Conservation (phyloP, 371 early-diverging fungal genomes). For the Saksenaea oblongispora region DNA sequence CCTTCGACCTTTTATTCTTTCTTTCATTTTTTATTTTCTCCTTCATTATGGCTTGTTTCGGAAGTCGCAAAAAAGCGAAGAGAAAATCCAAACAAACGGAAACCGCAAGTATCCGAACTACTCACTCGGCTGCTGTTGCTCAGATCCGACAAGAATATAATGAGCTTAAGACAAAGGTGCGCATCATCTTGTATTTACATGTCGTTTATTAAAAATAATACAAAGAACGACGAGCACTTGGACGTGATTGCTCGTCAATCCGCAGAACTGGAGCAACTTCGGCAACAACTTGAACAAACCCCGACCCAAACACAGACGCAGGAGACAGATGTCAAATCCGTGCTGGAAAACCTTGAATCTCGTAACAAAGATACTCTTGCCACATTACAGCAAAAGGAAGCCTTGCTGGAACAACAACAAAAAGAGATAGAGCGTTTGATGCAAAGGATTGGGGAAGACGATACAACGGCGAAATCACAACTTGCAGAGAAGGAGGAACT, state of each 20-base stretch:
- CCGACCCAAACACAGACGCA: background rate
- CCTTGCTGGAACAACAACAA: constrained; percentile 25
- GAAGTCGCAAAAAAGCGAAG: constrained; percentile 17
- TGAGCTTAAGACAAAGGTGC: constrained; percentile 44
- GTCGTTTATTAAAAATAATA: background rate
- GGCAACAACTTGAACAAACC: constrained; percentile 14
- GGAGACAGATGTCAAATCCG: background rate
- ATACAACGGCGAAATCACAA: constrained; percentile 12
- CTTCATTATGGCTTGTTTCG: constrained; percentile 25
- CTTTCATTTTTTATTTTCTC: constrained; percentile 5
- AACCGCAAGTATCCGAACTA: constrained; percentile 1
- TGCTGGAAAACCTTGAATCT: background rate
- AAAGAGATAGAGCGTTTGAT: constrained; percentile 27
- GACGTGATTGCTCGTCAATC: constrained; percentile 41
- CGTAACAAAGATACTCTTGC: constrained; percentile 5
- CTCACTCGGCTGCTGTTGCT: constrained; percentile 9
- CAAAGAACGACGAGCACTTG: constrained; percentile 38
- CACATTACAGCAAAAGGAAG: constrained; percentile 25
- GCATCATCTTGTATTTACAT: background rate
- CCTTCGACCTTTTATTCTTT: constrained; percentile 1
- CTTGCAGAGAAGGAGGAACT: constrained; percentile 39
- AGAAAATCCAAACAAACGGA: background rate
- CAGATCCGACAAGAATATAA: constrained; percentile 48
- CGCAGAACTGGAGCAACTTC: constrained; percentile 38
- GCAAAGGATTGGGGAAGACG: constrained; percentile 16